Base-by-base conservation (phyloP, 169 alveolate genomes). In the Fabrea salina region DNA sequence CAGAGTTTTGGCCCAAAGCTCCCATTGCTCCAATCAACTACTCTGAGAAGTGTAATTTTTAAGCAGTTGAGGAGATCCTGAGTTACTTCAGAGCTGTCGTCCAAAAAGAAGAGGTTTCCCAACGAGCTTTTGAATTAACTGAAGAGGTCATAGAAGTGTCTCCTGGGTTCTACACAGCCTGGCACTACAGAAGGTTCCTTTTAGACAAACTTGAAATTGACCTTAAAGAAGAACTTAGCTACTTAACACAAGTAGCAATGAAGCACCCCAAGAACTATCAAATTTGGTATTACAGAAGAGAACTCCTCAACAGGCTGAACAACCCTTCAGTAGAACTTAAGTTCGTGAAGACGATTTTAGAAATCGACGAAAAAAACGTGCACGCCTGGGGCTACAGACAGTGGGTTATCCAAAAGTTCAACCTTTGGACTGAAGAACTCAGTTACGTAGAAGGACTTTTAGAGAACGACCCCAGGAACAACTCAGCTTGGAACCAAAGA, bases 321-420 rank as follows among this genome's bases (percentile, higher is more conserved):
- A 86, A 76, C 22, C 40, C 75, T 51, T 35, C 72, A 30, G 82
- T 59, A 7, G 93, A 90, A 77, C 74, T 67, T 53, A 85, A 85
- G n/a, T 59, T 85, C 39, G 32, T 90, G 8, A 67, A 61, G n/a
- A 76, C 74, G 47, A 61, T 87, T 1, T 82, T 85, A 11, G 58
- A 61, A 0, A 39, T 72, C 30, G 95, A 90, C 44, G 66, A 32
- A 41, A 90, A 90, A 74, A 90, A 90, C 80, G 83, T 87, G 66
- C 95, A 90, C 66, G 88, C 89, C 0, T 90, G 95, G 95, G 85
- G 84, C 33, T 87, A 90, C 57, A 47, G 88, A 27, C 79, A 87
- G 6, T 90, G 95, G 95, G 51, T 87, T 76, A 71, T 90, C 0
- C 75, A 84, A 49, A 71, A 87, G 49, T 90, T 85, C 64, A 30